A percentile compares a stretch with the other conserved stretches of the same genome.
Conservation (phyloP, 768 basidiomycete species). For the Leccinum ochraceum region DNA sequence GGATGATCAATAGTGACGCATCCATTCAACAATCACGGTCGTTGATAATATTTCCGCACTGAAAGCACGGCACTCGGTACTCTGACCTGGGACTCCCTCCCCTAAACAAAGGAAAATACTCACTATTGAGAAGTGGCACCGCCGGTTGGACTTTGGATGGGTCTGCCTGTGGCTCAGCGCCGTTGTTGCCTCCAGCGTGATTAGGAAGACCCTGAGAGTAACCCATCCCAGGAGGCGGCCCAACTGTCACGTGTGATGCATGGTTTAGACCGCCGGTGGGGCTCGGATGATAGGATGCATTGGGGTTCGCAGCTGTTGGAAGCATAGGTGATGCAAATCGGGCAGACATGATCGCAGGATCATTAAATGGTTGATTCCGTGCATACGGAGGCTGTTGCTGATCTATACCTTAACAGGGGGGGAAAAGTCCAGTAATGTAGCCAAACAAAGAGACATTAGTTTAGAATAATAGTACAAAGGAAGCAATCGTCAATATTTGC, state of each 20-base stretch:
- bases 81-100: conserved; percentile 78
- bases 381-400: conserved; percentile 36
- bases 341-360: conserved; percentile 82
- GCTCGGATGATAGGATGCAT: conserved; percentile 11
- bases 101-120: conserved; percentile 62
- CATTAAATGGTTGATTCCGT: conserved; percentile 56
- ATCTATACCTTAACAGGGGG: conserved; percentile 33
- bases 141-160: conserved; percentile 22
- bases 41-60: conserved; percentile 82
- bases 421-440: conserved; percentile 17
- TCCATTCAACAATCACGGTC: conserved; percentile 53
- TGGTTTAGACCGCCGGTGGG: conserved; percentile 16
- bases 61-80: conserved; percentile 90
- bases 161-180: conserved; percentile 27
- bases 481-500: conserved; percentile 36
- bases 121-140: conserved; percentile 50
- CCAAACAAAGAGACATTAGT: conserved; percentile 16
- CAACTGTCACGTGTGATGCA: conserved; percentile 38
- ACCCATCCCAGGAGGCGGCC: conserved; percentile 70
- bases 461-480: conserved; percentile 29
- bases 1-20: conserved; percentile 30
- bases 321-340: conserved; percentile 51
- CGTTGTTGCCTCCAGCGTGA: conserved; percentile 20
- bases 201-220: conserved; percentile 39
- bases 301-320: conserved; percentile 19